Evolutionary conservation across 495 filamentous ascomycete species (phyloP).

Genomic region (Penicillium antarcticum): DNA sequence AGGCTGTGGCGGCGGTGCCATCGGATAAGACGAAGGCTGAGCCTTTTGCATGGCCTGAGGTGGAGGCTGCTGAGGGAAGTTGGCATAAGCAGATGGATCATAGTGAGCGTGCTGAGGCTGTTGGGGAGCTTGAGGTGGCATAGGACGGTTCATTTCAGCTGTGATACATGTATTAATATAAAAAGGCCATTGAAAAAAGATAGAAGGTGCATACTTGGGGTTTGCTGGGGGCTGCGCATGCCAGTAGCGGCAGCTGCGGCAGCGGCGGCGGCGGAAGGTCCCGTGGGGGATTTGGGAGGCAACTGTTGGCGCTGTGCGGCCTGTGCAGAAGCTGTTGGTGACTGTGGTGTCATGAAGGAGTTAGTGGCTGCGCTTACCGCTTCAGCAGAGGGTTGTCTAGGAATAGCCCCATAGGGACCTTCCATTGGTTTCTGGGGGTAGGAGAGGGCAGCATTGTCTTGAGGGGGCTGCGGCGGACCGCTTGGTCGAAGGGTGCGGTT

Average conservation of each 20-base stretch:
- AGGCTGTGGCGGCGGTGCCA: conserved; percentile 30
- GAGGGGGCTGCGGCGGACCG: conserved; percentile 45
- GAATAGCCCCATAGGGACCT: conserved; percentile 46
- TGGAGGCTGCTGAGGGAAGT: conserved; percentile 48
- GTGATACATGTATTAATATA: conserved; percentile 8
- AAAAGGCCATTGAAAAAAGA: background rate
- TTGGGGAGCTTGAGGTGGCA: conserved; percentile 47
- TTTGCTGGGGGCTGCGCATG: conserved; percentile 27
- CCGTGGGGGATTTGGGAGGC: conserved; percentile 33
- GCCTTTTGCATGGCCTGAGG: conserved; percentile 28
- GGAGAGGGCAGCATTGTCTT: conserved; percentile 40
- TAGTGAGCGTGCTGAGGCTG: conserved; percentile 55
- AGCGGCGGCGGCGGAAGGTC: conserved; percentile 26
- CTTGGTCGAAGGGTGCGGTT: conserved; percentile 63
- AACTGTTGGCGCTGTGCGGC: conserved; percentile 31
- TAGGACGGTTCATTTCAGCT: conserved; percentile 35
- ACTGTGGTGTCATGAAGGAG: conserved; percentile 42
- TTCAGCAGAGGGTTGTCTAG: conserved; percentile 44
- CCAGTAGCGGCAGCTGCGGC: conserved; percentile 37
- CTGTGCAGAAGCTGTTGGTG: conserved; percentile 31
- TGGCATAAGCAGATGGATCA: conserved; percentile 69
- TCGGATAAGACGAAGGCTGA: conserved; percentile 12
- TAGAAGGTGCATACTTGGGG: conserved; percentile 29
- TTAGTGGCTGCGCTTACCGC: conserved; percentile 47
- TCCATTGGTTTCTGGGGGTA: conserved; percentile 46